A percentile compares a stretch with the other conserved stretches of the same genome.
Conservation (phyloP, 768 basidiomycete genomes). For the Collybia nuda region DNA sequence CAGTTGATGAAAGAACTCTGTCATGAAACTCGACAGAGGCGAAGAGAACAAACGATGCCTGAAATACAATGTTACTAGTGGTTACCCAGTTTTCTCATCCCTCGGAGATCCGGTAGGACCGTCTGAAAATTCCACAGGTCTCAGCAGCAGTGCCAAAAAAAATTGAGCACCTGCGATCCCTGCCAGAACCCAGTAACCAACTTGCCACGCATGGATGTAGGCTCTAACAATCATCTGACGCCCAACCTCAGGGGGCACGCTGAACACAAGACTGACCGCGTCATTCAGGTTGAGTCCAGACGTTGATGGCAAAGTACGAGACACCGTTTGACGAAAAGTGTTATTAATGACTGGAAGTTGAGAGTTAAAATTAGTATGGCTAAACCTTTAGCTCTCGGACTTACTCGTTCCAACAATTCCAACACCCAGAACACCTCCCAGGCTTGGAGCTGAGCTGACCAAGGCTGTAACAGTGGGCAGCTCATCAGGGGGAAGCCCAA, state of each 20-base stretch:
- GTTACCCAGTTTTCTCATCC: not conserved
- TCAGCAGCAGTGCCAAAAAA: constrained; percentile 13
- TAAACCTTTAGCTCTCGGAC: not conserved
- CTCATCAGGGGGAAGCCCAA: constrained; percentile 18
- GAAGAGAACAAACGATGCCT: too few species aligned
- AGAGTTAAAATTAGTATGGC: not conserved
- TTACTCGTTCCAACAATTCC: constrained; percentile 21
- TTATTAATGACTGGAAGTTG: constrained; percentile 22
- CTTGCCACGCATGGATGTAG: constrained; percentile 19
- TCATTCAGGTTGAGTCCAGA: constrained; percentile 18
- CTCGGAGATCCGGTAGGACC: not conserved
- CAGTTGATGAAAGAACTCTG: not conserved
- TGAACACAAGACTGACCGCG: constrained; percentile 12
- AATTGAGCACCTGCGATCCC: constrained; percentile 20
- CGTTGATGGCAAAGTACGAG: constrained; percentile 3
- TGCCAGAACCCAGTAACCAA: constrained; percentile 16
- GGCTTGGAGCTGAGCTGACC: constrained; percentile 14
- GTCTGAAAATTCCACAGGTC: constrained; percentile 7
- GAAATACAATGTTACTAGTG: too few species aligned
- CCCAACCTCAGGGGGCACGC: constrained; percentile 8
- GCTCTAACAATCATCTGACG: constrained; percentile 11
- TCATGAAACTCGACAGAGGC: not conserved
- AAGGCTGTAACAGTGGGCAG: constrained; percentile 24
- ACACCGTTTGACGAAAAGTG: constrained; percentile 12
- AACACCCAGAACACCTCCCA: constrained; percentile 25